phyloP scores from a whole-genome alignment of 1,139 yeast genomes.

The Diutina siamensis region DNA sequence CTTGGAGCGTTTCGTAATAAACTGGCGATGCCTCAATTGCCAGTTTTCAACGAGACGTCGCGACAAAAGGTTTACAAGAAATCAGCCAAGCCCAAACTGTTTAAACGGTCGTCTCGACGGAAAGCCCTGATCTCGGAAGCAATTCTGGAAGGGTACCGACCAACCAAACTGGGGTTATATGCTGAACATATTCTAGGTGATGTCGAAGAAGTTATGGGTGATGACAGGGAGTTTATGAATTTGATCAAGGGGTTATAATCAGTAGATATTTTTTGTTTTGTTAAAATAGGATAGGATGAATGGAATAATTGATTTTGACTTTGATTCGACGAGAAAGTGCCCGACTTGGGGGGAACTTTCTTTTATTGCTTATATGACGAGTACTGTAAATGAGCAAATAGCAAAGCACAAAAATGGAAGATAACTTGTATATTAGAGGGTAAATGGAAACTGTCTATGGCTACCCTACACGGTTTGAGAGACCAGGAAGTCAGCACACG shows the following conservation, averaged over 20 bases:
- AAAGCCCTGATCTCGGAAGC: conserved; percentile 63
- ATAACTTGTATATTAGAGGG: too few relatives aligned
- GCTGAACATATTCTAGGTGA: conserved; percentile 62
- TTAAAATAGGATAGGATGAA: neutral
- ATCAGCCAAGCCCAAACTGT: neutral
- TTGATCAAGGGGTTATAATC: conserved; percentile 32
- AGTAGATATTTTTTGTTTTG: neutral
- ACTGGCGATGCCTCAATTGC: conserved; percentile 22
- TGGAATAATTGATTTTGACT: neutral
- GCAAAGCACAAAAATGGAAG: too few relatives aligned
- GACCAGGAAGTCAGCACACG: too few relatives aligned
- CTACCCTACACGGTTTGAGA: too few relatives aligned
- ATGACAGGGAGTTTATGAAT: conserved; percentile 35
- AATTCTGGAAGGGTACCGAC: conserved; percentile 60
- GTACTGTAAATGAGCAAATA: too few relatives aligned
- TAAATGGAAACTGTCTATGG: too few relatives aligned
- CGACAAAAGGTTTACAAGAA: conserved; percentile 9
- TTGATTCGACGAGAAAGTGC: too few relatives aligned
- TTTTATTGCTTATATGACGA: too few relatives aligned
- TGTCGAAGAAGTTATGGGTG: conserved; percentile 51
- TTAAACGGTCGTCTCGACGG: conserved; percentile 26
- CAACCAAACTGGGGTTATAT: conserved; percentile 64
- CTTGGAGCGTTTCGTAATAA: conserved; percentile 84
- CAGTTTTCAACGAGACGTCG: conserved; percentile 11
- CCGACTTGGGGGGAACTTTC: too few relatives aligned